Percentiles rank a stretch among this genome's conserved stretches.
phyloP scores from a whole-genome alignment of 2,329 filamentous ascomycete genomes.

The Diaporthe vexans region DNA sequence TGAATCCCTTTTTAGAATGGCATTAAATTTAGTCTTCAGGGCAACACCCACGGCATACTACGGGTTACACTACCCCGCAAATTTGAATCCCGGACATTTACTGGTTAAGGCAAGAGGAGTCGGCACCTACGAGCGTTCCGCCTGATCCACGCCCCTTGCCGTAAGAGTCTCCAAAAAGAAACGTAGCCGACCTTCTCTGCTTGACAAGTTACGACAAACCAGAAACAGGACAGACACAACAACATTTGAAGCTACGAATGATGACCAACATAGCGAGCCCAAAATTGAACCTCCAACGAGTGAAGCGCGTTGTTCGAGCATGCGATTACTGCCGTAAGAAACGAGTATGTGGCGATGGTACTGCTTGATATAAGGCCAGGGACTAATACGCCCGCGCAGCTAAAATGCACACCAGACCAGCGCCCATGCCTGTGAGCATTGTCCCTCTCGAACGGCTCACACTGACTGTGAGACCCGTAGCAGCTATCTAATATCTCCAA shows the following conservation, averaged over 20 bases:
- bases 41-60: too few relatives aligned
- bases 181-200: not conserved
- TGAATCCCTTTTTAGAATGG: not conserved
- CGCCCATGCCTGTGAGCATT: not conserved
- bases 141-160: not conserved
- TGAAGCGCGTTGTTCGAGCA: constrained; percentile 7
- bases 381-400: not conserved
- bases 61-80: constrained; percentile 5
- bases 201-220: not conserved
- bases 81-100: not conserved
- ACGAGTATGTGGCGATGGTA: not conserved
- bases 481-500: too few relatives aligned
- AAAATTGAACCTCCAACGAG: not conserved
- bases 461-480: too few relatives aligned
- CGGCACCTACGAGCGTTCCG: constrained; percentile 3
- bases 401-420: constrained; percentile 14
- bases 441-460: too few relatives aligned
- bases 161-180: not conserved
- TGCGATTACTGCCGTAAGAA: constrained; percentile 22
- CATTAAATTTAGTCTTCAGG: not conserved
- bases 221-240: not conserved
- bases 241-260: not conserved
- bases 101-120: not conserved
- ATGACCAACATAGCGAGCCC: not conserved
- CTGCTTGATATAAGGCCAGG: not conserved